Conservation (phyloP, 768 basidiomycete species). For the Russula abietina region DNA sequence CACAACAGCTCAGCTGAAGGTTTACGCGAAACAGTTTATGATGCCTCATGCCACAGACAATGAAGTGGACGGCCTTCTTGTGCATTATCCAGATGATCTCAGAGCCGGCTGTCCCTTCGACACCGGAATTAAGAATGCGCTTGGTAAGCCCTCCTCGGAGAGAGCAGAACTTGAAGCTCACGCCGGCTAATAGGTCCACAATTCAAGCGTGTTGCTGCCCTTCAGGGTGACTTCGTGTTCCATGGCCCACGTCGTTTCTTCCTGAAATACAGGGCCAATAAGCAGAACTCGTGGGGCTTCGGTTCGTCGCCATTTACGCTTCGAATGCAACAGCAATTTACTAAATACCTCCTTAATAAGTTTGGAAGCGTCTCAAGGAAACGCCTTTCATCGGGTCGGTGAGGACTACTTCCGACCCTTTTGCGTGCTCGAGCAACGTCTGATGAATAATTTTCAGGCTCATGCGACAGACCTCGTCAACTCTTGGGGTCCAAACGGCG, state of each 20-base stretch:
- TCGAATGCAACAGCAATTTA: too few relatives aligned
- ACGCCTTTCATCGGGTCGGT: slow-evolving; percentile 22
- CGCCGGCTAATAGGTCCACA: slow-evolving; percentile 7
- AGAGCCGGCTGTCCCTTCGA: slow-evolving; percentile 22
- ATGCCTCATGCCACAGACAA: slow-evolving; percentile 25
- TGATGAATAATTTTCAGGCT: slow-evolving; percentile 2
- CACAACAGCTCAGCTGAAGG: slow-evolving; percentile 2
- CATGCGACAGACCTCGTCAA: slow-evolving; percentile 16
- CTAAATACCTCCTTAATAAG: background rate
- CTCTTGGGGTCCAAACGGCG: slow-evolving; percentile 6
- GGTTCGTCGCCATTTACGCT: background rate
- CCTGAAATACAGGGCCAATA: slow-evolving; percentile 8
- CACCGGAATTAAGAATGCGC: slow-evolving; percentile 17
- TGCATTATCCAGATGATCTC: slow-evolving; percentile 25
- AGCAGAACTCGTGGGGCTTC: slow-evolving; percentile 22
- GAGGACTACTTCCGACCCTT: background rate
- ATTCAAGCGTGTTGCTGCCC: slow-evolving; percentile 21
- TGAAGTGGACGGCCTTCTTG: slow-evolving; percentile 24
- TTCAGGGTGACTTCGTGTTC: slow-evolving; percentile 24
- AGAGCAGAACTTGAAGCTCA: background rate
- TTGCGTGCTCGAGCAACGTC: background rate
- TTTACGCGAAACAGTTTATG: slow-evolving; percentile 23
- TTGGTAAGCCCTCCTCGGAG: slow-evolving; percentile 28
- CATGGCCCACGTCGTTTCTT: slow-evolving; percentile 23
- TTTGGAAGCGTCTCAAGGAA: slow-evolving; percentile 20